Base-by-base conservation (phyloP, 202 grass and related monocot genomes). In the Bolboschoenoplectus hybrid region DNA sequence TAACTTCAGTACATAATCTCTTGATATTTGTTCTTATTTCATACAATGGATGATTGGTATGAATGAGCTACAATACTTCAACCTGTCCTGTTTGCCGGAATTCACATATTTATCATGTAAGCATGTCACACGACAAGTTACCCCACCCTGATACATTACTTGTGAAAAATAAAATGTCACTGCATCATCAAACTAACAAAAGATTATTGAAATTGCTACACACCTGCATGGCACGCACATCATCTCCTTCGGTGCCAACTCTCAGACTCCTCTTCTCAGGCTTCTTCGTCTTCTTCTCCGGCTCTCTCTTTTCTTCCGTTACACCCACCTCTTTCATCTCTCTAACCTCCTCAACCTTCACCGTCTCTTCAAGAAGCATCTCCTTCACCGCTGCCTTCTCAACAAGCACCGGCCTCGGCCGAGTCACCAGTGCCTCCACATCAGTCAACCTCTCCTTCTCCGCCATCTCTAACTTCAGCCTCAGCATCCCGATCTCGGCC, bases 171-270 rank as follows among this genome's bases (percentile, higher is more conserved):
- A 47, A 40, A 40, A 16, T 67, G 3, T 11, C 19, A 47, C 6
- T 72, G 43, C 68, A 72, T 20, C 2, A 72, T 72, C 17, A 49
- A 73, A 72, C 17, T 72, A 72, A 72, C 13, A 73, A 73, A 10
- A 73, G 17, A 50, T 5, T 2, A 50, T 50, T 20, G 6, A n/a
- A 46, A 71, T 44, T 71, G 8, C 45, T 19, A 85, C 51, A 88
- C 62, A 94, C 93, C 93, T 95, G 96, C 96, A 98, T 89, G 65
- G 82, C 87, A 63, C 87, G 87, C 89, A 95, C 96, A 85, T 98
- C 93, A 17, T 95, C 91, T 43, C 96, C 96, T 89, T 95, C 93
- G 2, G 89, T 65, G 14, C 96, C 93, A 41, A 55, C 50, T 85
- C 91, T 91, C 82, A 98, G 80, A 51, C 58, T 88, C 86, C 82